Evolutionary conservation across 1,284 basidiomycete species (phyloP).

Genomic region (Cryptococcus depauperatus): DNA sequence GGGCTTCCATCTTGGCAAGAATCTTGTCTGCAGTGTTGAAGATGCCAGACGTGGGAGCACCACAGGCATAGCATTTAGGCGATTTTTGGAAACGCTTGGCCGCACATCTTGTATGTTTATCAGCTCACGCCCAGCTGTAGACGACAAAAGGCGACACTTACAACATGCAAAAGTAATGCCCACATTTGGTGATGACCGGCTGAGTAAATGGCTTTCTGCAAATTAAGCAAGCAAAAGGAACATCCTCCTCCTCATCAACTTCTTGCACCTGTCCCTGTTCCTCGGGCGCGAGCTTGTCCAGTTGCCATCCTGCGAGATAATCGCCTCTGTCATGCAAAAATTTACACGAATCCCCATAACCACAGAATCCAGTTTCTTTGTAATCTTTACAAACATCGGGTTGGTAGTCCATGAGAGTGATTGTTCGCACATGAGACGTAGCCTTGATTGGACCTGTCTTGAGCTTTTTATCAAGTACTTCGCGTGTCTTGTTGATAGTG

Average conservation of each 20-base stretch:
- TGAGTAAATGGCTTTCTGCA: constrained; percentile 92
- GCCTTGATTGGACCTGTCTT: constrained; percentile 73
- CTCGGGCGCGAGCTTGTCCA: constrained; percentile 54
- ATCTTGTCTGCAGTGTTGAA: constrained; percentile 51
- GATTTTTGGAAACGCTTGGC: constrained; percentile 89
- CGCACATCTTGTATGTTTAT: constrained; percentile 55
- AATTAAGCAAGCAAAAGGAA: constrained; percentile 95
- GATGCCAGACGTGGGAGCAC: constrained; percentile 83
- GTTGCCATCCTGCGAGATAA: constrained; percentile 96
- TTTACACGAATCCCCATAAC: constrained; percentile 98
- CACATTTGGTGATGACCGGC: constrained; percentile 90
- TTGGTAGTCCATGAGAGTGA: constrained; percentile 95
- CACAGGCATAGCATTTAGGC: constrained; percentile 92
- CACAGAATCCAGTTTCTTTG: constrained; percentile 98
- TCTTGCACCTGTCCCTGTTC: constrained; percentile 41
- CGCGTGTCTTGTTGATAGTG: constrained; percentile 66
- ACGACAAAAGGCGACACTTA: constrained; percentile 27
- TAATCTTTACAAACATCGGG: constrained; percentile 99
- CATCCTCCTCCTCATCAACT: constrained; percentile 68
- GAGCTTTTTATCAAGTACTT: constrained; percentile 74
- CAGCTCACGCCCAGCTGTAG: not conserved
- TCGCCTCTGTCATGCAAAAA: constrained; percentile 71
- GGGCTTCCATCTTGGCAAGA: constrained; percentile 41
- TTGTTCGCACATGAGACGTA: constrained; percentile 80
- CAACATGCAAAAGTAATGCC: constrained; percentile 90